phyloP scores from a whole-genome alignment of 805 yeast species.

The Yamadazyma insecticola region DNA sequence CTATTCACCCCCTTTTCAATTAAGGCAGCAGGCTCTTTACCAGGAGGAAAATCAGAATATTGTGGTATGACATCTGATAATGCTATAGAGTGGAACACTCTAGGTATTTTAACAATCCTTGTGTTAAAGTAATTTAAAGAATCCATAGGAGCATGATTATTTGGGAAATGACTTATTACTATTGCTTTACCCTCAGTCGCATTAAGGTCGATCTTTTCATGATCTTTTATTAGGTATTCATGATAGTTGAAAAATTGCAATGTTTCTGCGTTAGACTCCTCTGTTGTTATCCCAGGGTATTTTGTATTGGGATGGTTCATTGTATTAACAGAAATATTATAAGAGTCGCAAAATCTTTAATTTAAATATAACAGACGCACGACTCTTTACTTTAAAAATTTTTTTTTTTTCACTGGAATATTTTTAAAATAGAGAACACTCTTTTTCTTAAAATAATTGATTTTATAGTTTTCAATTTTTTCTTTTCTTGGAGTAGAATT shows the following conservation, averaged over 20 bases:
- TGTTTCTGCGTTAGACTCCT: constrained; percentile 1
- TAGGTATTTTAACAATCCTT: constrained; percentile 63
- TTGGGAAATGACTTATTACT: constrained; percentile 65
- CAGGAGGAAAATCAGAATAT: constrained; percentile 54
- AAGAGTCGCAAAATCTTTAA: too few species aligned
- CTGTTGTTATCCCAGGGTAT: too few species aligned
- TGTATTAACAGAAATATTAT: too few species aligned
- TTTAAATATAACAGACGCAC: too few species aligned
- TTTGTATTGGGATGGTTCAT: constrained; percentile 19
- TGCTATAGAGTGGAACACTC: constrained; percentile 33
- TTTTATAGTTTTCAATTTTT: too few species aligned
- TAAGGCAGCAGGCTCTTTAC: constrained; percentile 59
- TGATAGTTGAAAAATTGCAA: constrained; percentile 61
- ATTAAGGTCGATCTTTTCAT: constrained; percentile 9
- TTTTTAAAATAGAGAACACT: too few species aligned
- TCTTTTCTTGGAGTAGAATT: too few species aligned
- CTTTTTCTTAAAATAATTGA: too few species aligned
- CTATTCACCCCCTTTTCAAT: constrained; percentile 3
- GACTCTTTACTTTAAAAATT: too few species aligned
- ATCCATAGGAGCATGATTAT: constrained; percentile 36
- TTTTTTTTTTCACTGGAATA: too few species aligned
- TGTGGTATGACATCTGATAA: constrained; percentile 45
- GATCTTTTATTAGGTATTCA: constrained; percentile 44
- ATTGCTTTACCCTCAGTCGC: constrained; percentile 18
- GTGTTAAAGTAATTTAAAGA: constrained; percentile 32